These are phyloP conservation scores for Bryopsis sp. DNA, from an alignment of 139 green algal genomes.

Conservation along the genomic window DNA sequence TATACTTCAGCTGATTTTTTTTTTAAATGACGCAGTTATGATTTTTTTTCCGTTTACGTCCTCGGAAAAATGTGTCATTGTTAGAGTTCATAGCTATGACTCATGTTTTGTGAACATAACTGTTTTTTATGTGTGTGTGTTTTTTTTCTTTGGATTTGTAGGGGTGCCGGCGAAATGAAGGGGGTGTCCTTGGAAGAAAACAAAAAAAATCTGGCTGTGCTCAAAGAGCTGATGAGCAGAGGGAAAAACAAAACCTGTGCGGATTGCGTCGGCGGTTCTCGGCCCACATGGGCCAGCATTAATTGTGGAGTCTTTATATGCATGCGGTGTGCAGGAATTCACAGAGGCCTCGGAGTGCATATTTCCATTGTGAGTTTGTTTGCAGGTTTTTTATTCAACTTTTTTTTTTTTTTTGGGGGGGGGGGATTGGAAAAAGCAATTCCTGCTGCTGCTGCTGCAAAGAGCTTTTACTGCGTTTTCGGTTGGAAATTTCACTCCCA, in stretches of 20 bases:
- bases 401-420: too few species aligned
- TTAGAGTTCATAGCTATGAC: too few species aligned
- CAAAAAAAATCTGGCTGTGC: conserved; percentile 39
- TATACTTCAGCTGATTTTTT: too few species aligned
- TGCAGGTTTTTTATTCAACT: neutral
- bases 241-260: conserved; percentile 47
- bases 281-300: conserved; percentile 60
- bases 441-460: neutral
- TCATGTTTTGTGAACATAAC: too few species aligned
- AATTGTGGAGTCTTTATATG: conserved; percentile 67
- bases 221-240: conserved; percentile 37
- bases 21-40: too few species aligned
- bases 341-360: conserved; percentile 59
- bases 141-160: too few species aligned
- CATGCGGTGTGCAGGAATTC: conserved; percentile 54
- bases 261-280: conserved; percentile 44
- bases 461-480: too few species aligned
- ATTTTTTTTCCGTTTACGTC: too few species aligned
- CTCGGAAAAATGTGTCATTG: too few species aligned
- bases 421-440: too few species aligned
- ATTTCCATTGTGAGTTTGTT: conserved; percentile 45
- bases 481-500: too few species aligned
- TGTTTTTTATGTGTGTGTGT: too few species aligned
- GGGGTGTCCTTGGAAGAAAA: conserved; percentile 68
- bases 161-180: conserved; percentile 62